These are phyloP conservation scores for Cyberlindnera galapagoensis DNA, from an alignment of 805 yeast genomes.

Conservation along the genomic window DNA sequence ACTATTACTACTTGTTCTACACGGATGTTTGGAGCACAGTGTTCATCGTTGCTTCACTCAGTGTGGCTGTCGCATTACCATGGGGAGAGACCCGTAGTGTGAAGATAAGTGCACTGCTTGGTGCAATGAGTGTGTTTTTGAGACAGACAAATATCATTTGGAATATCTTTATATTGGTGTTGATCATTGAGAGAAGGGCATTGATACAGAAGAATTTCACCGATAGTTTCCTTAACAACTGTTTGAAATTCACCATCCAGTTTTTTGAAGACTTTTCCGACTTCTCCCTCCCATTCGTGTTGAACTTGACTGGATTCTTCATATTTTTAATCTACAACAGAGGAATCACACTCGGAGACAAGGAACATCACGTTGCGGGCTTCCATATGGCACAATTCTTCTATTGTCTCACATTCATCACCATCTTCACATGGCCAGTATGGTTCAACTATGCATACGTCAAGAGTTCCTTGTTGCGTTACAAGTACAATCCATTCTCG, in stretches of 20 bases:
- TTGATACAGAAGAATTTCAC: constrained; percentile 35
- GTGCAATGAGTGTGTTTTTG: constrained; percentile 60
- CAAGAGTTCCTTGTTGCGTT: constrained; percentile 30
- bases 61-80: constrained; percentile 37
- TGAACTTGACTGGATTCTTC: constrained; percentile 48
- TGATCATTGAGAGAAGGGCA: constrained; percentile 46
- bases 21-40: constrained; percentile 93
- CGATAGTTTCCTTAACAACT: constrained; percentile 30
- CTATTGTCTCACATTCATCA: constrained; percentile 63
- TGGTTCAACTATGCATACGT: constrained; percentile 50
- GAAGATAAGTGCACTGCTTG: constrained; percentile 45
- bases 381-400: constrained; percentile 76
- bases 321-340: constrained; percentile 61
- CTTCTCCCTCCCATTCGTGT: constrained; percentile 40
- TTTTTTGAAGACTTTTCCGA: constrained; percentile 29
- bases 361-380: constrained; percentile 69
- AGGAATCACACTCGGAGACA: constrained; percentile 89
- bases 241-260: constrained; percentile 32
- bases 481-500: constrained; percentile 23
- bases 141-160: constrained; percentile 92
- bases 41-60: constrained; percentile 50
- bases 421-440: constrained; percentile 64
- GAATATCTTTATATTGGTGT: constrained; percentile 56
- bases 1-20: constrained; percentile 75
- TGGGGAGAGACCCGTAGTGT: constrained; percentile 29